Conservation (phyloP, 352 stramenopile species). For the Lagenidium sp. region DNA sequence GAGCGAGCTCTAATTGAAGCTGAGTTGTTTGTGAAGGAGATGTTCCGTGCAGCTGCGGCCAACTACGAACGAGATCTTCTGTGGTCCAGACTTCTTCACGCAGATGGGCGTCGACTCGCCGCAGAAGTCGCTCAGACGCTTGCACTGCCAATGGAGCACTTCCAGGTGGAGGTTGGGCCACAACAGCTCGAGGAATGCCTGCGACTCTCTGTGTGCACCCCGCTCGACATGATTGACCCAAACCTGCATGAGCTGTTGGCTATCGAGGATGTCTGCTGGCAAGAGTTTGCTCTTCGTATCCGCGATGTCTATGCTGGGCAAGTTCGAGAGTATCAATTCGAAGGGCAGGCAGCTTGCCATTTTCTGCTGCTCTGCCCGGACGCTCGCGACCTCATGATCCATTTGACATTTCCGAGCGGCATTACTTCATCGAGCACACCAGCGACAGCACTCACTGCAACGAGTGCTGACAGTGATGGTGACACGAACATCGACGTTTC, state of each 20-base stretch:
- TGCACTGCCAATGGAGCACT: conserved; percentile 41
- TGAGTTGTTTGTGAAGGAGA: conserved; percentile 64
- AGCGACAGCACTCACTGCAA: no score
- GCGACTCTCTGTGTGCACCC: conserved; percentile 68
- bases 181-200: conserved; percentile 84
- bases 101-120: conserved; percentile 37
- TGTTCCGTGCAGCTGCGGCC: conserved; percentile 66
- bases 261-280: conserved; percentile 65
- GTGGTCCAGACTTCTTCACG: conserved; percentile 77
- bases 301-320: conserved; percentile 69
- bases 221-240: conserved; percentile 69
- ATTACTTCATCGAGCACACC: no score
- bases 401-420: conserved; percentile 56
- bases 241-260: conserved; percentile 52
- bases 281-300: conserved; percentile 66
- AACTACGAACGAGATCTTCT: conserved; percentile 84
- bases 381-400: conserved; percentile 83
- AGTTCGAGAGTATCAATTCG: conserved; percentile 82
- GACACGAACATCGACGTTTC: conserved; percentile 6
- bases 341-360: conserved; percentile 61
- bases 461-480: no score
- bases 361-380: conserved; percentile 73
- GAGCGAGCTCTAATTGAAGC: conserved; percentile 68
- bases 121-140: conserved; percentile 44
- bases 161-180: conserved; percentile 62